These are phyloP conservation scores for Cryptococcus wingfieldii DNA, from an alignment of 1,284 basidiomycete species.

Conservation along the genomic window DNA sequence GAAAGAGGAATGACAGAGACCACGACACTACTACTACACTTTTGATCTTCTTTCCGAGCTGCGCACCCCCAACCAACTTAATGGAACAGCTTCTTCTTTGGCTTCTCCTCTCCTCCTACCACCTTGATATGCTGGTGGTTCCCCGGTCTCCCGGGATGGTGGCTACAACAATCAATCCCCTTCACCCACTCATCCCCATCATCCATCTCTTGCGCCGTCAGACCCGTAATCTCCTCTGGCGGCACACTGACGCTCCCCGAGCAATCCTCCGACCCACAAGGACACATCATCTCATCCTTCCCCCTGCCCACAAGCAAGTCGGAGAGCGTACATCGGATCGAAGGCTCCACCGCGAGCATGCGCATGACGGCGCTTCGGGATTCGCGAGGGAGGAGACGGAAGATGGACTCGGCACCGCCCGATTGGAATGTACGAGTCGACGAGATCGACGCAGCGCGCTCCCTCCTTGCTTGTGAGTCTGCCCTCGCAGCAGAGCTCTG, in stretches of 20 bases:
- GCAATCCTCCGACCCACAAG: constrained; percentile 57
- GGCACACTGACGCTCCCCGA: constrained; percentile 49
- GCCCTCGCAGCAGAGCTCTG: neutral
- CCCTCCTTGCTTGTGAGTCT: constrained; percentile 38
- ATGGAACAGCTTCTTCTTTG: constrained; percentile 50
- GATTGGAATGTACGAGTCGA: constrained; percentile 62
- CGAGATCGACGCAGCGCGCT: constrained; percentile 43
- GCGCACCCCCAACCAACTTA: constrained; percentile 11
- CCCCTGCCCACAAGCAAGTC: constrained; percentile 80
- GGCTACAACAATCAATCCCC: constrained; percentile 66
- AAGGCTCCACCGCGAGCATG: constrained; percentile 90
- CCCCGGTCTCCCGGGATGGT: constrained; percentile 36
- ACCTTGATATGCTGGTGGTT: constrained; percentile 50
- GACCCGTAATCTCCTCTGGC: constrained; percentile 43
- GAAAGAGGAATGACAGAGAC: too few species aligned
- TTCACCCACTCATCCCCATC: constrained; percentile 60
- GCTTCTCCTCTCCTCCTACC: constrained; percentile 46
- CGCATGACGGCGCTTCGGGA: constrained; percentile 80
- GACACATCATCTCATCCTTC: constrained; percentile 69
- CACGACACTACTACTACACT: too few species aligned
- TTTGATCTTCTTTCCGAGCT: too few species aligned
- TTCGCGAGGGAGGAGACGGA: constrained; percentile 92
- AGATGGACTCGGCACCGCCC: constrained; percentile 92
- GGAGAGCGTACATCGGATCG: constrained; percentile 85
- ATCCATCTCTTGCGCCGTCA: constrained; percentile 39